These are phyloP conservation scores for Penicillium samsonianum DNA, from an alignment of 495 filamentous ascomycete genomes.

Conservation along the genomic window DNA sequence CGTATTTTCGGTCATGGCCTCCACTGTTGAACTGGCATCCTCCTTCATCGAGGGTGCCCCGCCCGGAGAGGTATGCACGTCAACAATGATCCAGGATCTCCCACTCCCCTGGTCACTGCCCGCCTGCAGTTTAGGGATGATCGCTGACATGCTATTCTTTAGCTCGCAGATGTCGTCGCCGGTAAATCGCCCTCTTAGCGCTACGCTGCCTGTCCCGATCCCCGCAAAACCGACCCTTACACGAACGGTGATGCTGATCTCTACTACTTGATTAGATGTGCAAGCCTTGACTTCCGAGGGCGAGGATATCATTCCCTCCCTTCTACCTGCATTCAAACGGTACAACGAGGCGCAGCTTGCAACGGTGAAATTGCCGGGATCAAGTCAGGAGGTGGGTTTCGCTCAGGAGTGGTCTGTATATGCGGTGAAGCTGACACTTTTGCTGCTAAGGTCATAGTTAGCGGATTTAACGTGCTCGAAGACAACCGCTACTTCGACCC, in stretches of 20 bases:
- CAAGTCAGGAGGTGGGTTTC: constrained; percentile 65
- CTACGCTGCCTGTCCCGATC: constrained; percentile 4
- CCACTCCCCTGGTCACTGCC: constrained; percentile 10
- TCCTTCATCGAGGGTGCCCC: constrained; percentile 94
- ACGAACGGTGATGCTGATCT: constrained; percentile 21
- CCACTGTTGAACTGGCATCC: constrained; percentile 64
- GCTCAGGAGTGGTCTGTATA: neutral
- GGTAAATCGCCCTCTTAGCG: constrained; percentile 54
- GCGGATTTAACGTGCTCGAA: constrained; percentile 77
- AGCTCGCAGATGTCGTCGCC: constrained; percentile 89
- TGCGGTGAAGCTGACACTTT: constrained; percentile 19
- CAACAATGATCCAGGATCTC: constrained; percentile 8
- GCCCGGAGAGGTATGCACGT: constrained; percentile 82
- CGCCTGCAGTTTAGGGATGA: neutral
- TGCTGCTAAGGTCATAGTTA: constrained; percentile 71
- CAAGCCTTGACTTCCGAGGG: constrained; percentile 77
- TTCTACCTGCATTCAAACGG: constrained; percentile 82
- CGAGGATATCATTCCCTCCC: constrained; percentile 63
- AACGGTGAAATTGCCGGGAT: constrained; percentile 83
- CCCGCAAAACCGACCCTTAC: constrained; percentile 10
- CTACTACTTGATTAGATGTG: constrained; percentile 63
- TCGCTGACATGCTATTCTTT: constrained; percentile 12
- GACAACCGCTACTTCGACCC: constrained; percentile 84
- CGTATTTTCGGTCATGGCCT: constrained; percentile 34
- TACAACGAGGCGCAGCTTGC: constrained; percentile 96